These are phyloP conservation scores for Pseudogymnoascus sp. DNA, from an alignment of 2,329 filamentous ascomycete genomes.

Conservation along the genomic window DNA sequence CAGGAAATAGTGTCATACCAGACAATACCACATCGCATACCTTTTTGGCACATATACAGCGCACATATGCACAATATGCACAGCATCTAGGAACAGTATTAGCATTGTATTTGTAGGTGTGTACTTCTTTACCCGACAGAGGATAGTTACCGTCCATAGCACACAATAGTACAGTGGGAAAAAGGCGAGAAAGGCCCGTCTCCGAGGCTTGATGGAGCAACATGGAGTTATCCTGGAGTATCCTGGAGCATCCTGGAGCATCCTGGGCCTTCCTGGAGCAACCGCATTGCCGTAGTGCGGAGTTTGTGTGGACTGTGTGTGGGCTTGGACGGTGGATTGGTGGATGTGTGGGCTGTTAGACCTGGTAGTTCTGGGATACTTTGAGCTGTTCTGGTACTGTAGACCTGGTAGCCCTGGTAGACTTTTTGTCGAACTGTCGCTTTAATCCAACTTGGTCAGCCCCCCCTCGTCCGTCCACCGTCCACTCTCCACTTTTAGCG, in stretches of 20 bases:
- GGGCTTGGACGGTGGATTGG: not conserved
- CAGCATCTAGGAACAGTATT: too few species aligned
- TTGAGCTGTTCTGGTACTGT: too few species aligned
- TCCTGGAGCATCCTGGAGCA: not conserved
- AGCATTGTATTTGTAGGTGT: not conserved
- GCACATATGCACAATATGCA: too few species aligned
- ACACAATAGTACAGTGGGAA: not conserved
- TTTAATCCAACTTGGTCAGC: slow-evolving; percentile 8
- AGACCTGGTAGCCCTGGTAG: not conserved
- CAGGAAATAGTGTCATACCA: not conserved
- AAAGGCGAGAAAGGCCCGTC: slow-evolving; percentile 6
- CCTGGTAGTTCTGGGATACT: not conserved
- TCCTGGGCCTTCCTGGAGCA: not conserved
- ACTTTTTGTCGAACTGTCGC: not conserved
- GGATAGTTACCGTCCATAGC: not conserved
- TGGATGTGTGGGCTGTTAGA: not conserved
- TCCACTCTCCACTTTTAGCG: slow-evolving; percentile 14
- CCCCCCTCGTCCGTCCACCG: slow-evolving; percentile 20
- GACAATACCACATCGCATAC: not conserved
- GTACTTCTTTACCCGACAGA: not conserved
- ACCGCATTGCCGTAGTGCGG: not conserved
- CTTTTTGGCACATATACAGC: not conserved
- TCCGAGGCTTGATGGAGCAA: slow-evolving; percentile 5
- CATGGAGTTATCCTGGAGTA: not conserved
- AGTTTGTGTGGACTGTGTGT: not conserved